These are phyloP conservation scores for Chaetomiaceae sp. DNA, from an alignment of 2,329 filamentous ascomycete species.

Conservation along the genomic window DNA sequence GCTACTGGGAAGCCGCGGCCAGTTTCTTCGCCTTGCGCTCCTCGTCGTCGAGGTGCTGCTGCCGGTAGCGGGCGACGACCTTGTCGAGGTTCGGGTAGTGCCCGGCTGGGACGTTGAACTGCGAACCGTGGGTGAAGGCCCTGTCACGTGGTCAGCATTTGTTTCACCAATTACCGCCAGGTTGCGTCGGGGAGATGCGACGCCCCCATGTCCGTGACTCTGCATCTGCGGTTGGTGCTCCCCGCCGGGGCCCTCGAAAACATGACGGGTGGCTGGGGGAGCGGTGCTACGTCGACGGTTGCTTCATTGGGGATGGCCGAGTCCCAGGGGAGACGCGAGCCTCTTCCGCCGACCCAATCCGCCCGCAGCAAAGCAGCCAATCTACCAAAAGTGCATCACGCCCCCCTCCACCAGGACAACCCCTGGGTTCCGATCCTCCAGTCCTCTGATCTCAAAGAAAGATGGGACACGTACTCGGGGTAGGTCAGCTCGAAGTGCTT, in stretches of 20 bases:
- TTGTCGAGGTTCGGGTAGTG: conserved; percentile 51
- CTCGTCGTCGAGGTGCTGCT: conserved; percentile 50
- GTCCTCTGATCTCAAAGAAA: not conserved
- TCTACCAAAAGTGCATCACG: too few relatives aligned
- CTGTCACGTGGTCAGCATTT: conserved; percentile 35
- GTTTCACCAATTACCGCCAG: conserved; percentile 17
- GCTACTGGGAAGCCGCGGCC: conserved; percentile 33
- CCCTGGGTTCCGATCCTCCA: not conserved
- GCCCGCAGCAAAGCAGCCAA: not conserved
- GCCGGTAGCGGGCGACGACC: conserved; percentile 53
- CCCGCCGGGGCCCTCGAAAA: not conserved
- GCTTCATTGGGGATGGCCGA: too few relatives aligned
- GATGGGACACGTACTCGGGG: conserved; percentile 49
- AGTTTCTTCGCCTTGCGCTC: conserved; percentile 50
- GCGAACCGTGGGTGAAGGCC: conserved; percentile 45
- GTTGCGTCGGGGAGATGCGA: not conserved
- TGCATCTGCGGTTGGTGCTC: not conserved
- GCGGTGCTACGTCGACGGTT: too few relatives aligned
- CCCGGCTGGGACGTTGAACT: conserved; percentile 51
- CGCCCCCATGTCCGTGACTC: not conserved
- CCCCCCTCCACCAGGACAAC: too few relatives aligned
- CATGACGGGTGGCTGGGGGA: not conserved
- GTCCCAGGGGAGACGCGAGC: too few relatives aligned
- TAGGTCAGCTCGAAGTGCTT: conserved; percentile 48
- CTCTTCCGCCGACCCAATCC: not conserved